Percentiles rank a stretch among this genome's conserved stretches.
Evolutionary conservation across 805 yeast species (phyloP).

Genomic region (Ogataea polymorpha): DNA sequence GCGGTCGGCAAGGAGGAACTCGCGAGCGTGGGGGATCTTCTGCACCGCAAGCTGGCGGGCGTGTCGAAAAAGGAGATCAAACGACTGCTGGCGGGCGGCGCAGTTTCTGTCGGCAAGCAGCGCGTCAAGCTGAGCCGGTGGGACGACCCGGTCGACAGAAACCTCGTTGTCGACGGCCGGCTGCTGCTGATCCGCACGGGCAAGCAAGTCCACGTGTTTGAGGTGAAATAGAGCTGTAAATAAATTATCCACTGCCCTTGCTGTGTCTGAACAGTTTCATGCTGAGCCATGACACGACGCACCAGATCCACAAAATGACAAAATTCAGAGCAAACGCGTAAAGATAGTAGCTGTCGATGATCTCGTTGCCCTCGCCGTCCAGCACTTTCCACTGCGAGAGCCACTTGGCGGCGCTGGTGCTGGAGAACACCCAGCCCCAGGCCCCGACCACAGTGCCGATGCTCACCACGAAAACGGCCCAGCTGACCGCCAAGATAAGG

Average conservation of each 20-base stretch:
- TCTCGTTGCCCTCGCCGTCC: slow-evolving; percentile 17
- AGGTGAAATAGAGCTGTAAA: slow-evolving; percentile 27
- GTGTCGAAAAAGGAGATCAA: slow-evolving; percentile 35
- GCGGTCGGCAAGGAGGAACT: slow-evolving; percentile 33
- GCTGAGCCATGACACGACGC: slow-evolving; percentile 73
- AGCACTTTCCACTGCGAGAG: slow-evolving; percentile 9
- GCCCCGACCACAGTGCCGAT: slow-evolving; percentile 31
- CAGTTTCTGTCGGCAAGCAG: slow-evolving; percentile 66
- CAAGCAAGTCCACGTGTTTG: slow-evolving; percentile 63
- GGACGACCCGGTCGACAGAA: slow-evolving; percentile 45
- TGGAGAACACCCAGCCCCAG: slow-evolving; percentile 28
- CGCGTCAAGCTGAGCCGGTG: slow-evolving; percentile 46
- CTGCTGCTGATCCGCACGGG: slow-evolving; percentile 72
- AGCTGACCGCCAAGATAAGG: slow-evolving; percentile 23
- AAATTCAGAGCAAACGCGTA: slow-evolving; percentile 31
- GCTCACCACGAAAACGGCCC: slow-evolving; percentile 28
- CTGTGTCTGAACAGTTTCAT: slow-evolving; percentile 79
- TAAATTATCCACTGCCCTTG: slow-evolving; percentile 48
- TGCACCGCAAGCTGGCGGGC: slow-evolving; percentile 49
- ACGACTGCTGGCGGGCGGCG: slow-evolving; percentile 64
- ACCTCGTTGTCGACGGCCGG: slow-evolving; percentile 54
- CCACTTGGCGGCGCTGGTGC: slow-evolving; percentile 5
- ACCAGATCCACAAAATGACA: slow-evolving; percentile 60
- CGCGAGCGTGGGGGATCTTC: slow-evolving; percentile 46
- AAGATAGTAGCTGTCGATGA: slow-evolving; percentile 30